Percentiles rank a stretch among this genome's conserved stretches.
Conservation (phyloP, 306 rosid genomes). For the Sindora glabra region DNA sequence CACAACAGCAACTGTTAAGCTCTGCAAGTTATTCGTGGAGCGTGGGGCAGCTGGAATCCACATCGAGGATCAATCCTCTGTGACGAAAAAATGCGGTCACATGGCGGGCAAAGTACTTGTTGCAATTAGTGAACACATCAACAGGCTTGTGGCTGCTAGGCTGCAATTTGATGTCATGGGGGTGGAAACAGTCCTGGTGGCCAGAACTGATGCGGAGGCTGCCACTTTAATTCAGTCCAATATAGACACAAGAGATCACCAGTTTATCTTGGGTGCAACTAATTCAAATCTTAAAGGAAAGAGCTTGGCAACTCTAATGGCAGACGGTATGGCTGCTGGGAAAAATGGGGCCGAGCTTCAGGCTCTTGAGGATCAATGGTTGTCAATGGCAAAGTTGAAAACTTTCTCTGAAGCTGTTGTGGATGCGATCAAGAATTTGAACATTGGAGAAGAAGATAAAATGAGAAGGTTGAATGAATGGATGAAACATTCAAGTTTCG, state of each 20-base stretch:
- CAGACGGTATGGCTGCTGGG: constrained; percentile 56
- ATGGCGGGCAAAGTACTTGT: constrained; percentile 95
- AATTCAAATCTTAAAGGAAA: constrained; percentile 48
- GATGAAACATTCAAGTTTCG: constrained; percentile 39
- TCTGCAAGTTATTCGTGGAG: constrained; percentile 91
- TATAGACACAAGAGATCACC: constrained; percentile 76
- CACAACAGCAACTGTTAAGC: constrained; percentile 84
- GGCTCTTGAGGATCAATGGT: constrained; percentile 68
- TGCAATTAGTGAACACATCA: constrained; percentile 72
- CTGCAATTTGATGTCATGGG: constrained; percentile 95
- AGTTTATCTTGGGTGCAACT: constrained; percentile 77
- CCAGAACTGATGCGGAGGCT: constrained; percentile 82
- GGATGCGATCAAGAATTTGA: constrained; percentile 52
- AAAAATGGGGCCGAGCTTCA: constrained; percentile 79
- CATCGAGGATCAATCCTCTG: constrained; percentile 91
- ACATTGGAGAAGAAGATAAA: constrained; percentile 47
- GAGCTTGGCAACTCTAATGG: constrained; percentile 48
- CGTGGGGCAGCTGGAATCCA: constrained; percentile 96
- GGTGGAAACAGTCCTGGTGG: constrained; percentile 79
- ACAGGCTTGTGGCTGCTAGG: constrained; percentile 86
- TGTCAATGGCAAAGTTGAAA: constrained; percentile 54
- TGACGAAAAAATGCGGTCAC: constrained; percentile 92
- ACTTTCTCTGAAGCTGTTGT: constrained; percentile 69
- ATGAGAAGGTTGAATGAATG: constrained; percentile 56
- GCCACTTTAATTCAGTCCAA: constrained; percentile 83